Conservation (phyloP, 2,329 filamentous ascomycete genomes). For the Calonectria hongkongensis region DNA sequence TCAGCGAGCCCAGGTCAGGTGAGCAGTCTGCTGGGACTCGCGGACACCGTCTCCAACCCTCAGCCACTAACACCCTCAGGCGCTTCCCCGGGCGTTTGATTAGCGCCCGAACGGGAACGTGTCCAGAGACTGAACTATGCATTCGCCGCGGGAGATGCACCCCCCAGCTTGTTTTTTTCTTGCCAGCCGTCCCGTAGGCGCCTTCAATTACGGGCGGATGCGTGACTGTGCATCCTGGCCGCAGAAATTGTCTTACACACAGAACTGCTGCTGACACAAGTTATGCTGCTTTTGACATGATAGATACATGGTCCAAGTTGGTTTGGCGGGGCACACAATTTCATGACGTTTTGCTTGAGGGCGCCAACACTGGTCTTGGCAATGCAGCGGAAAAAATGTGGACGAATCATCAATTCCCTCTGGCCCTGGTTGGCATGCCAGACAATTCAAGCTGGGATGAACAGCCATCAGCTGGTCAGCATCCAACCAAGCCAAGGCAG, state of each 20-base stretch:
- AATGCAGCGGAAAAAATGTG: conserved; percentile 37
- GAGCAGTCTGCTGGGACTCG: conserved; percentile 40
- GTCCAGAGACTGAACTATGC: conserved; percentile 27
- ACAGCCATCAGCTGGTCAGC: conserved; percentile 27
- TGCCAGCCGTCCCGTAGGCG: conserved; percentile 23
- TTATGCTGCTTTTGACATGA: conserved; percentile 35
- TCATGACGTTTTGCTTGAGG: conserved; percentile 45
- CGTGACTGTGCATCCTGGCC: conserved; percentile 45
- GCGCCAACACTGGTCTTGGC: conserved; percentile 38
- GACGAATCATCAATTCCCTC: conserved; percentile 40
- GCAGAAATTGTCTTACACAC: conserved; percentile 51
- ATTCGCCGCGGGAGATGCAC: conserved; percentile 27
- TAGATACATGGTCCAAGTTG: conserved; percentile 6
- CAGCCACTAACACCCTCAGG: conserved; percentile 15
- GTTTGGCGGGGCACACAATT: conserved; percentile 37
- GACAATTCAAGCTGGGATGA: conserved; percentile 30
- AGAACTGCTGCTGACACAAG: conserved; percentile 50
- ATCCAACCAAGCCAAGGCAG: conserved; percentile 23
- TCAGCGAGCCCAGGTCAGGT: conserved; percentile 48
- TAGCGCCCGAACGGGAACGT: conserved; percentile 39
- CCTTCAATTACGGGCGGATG: conserved; percentile 41
- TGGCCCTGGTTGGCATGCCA: conserved; percentile 34
- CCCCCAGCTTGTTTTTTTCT: conserved; percentile 2
- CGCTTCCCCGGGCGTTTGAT: conserved; percentile 34
- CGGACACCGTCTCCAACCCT: conserved; percentile 27